Evolutionary conservation across 805 yeast genomes (phyloP).

Genomic region (Isabelozyma pseudorhagii): DNA sequence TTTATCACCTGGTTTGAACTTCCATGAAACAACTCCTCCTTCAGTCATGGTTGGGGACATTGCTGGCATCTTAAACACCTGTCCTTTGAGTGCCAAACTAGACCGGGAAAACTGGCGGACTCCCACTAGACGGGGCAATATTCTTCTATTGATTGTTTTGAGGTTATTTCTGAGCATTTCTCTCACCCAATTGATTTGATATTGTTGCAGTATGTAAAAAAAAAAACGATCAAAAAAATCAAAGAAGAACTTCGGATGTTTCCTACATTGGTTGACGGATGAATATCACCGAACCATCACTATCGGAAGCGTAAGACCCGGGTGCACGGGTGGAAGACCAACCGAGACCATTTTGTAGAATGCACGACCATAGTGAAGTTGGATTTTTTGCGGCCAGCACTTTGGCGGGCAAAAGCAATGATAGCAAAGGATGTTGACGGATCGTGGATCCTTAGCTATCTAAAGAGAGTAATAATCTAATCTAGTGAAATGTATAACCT

Average conservation of each 20-base stretch:
- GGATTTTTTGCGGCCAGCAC: too few relatives aligned
- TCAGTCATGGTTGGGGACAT: slow-evolving; percentile 99
- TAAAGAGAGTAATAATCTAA: too few relatives aligned
- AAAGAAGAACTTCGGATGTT: too few relatives aligned
- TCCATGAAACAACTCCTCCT: slow-evolving; percentile 92
- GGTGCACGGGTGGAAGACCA: background rate
- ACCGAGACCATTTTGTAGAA: background rate
- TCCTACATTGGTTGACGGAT: background rate
- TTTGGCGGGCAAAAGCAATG: too few relatives aligned
- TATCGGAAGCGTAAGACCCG: background rate
- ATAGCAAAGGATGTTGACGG: too few relatives aligned
- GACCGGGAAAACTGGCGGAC: background rate
- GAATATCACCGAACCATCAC: background rate
- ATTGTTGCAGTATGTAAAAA: background rate
- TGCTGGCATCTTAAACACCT: slow-evolving; percentile 87
- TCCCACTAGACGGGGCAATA: background rate
- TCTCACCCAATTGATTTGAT: background rate
- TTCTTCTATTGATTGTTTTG: background rate
- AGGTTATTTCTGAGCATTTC: background rate
- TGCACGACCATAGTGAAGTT: background rate
- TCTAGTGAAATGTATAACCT: too few relatives aligned
- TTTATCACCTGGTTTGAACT: slow-evolving; percentile 63
- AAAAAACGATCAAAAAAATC: background rate
- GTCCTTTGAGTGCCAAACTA: slow-evolving; percentile 17
- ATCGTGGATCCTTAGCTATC: too few relatives aligned